Percentiles rank a stretch among this genome's conserved stretches.
phyloP scores from a whole-genome alignment of 345 rosid species.

The Rhizophora apiculata region DNA sequence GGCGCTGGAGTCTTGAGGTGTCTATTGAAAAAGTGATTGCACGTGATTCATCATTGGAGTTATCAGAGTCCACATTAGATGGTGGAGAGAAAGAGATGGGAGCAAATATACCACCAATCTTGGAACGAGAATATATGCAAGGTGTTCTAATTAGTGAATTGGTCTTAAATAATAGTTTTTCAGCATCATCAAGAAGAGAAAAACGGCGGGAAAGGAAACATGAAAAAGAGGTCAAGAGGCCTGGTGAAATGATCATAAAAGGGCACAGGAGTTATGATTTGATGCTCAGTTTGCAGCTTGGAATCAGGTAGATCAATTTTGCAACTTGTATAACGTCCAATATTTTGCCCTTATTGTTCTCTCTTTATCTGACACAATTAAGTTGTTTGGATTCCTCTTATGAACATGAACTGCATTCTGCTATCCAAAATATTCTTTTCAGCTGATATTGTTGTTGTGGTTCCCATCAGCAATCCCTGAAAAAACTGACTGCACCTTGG shows the following conservation, averaged over 20 bases:
- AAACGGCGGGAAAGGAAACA: constrained; percentile 63
- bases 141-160: constrained; percentile 91
- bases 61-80: constrained; percentile 44
- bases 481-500: too few relatives aligned
- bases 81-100: constrained; percentile 37
- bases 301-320: constrained; percentile 59
- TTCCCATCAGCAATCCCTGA: too few relatives aligned
- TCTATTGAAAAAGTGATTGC: constrained; percentile 94
- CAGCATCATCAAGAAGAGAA: constrained; percentile 70
- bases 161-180: constrained; percentile 63
- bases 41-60: constrained; percentile 57
- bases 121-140: constrained; percentile 97
- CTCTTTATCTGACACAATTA: neutral
- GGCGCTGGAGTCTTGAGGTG: constrained; percentile 98
- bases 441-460: too few relatives aligned
- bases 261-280: constrained; percentile 97
- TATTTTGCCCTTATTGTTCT: neutral
- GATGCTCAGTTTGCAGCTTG: constrained; percentile 95
- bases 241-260: constrained; percentile 91
- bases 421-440: too few relatives aligned
- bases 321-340: neutral
- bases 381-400: constrained; percentile 2
- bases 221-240: constrained; percentile 77
- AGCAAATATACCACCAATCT: constrained; percentile 45
- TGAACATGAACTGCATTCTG: too few relatives aligned